Evolutionary conservation across 805 yeast genomes (phyloP), one percentile per base, ranked within the genome.

Genomic region (Metschnikowia sp.): DNA sequence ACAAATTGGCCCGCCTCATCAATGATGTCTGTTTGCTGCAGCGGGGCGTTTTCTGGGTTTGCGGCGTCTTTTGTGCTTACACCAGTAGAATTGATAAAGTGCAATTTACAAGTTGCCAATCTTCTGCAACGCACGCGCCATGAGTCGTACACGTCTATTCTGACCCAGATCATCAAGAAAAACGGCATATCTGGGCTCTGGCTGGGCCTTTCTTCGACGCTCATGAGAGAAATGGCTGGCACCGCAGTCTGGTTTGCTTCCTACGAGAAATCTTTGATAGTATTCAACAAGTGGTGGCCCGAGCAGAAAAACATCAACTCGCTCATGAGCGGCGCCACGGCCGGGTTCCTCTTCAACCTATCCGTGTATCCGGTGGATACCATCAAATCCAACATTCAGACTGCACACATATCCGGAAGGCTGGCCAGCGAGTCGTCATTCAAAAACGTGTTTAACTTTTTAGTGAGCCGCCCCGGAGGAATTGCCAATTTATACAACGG

Each of bases 161-260:
- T 71, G 40, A 54, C 55, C 34, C 63, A 68, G 4, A 73, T 86
- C 0, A 57, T 79, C 15, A 54, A 56, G 13, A 65, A 71, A 3
- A 72, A 75, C 12, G 97, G 97, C 0, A 7, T 88, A 0, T 37
- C 55, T 9, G 97, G 96, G 0, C 73, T 91, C 50, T 91, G 96
- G 96, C 79, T 79, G 52, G 98, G 98, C 2, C 90, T 90, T 55
- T 70, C 82, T 0, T 83, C 94, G 18, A 91, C 98, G 0, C 67
- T 88, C 40, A 53, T 87, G 2, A 77, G 97, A 57, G 98, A 91
- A 62, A 77, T 88, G 34, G 84, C 90, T 29, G 97, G 97, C 8
- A 87, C 96, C 2, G 88, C 96, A 4, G 83, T 92, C 2, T 91
- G 97, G 97, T 91, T 91, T 69, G 92, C 96, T 0, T 80, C 94